Evolutionary conservation across 306 rosid genomes (phyloP).

Genomic region (Casuarina glauca): DNA sequence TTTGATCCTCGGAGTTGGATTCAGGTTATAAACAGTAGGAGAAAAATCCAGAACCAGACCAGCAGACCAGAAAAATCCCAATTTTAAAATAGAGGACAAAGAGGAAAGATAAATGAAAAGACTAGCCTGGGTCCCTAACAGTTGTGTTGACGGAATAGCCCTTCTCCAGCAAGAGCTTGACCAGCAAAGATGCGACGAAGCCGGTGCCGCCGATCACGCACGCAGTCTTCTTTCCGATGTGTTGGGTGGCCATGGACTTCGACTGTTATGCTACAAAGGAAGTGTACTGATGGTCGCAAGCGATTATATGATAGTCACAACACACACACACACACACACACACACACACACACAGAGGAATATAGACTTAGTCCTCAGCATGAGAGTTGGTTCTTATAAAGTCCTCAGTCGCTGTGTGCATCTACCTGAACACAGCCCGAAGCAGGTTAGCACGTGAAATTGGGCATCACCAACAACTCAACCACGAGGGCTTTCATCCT

Average conservation of each 20-base stretch:
- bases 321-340: too few relatives aligned
- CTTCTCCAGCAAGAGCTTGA: slow-evolving; percentile 64
- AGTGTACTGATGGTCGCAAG: background rate
- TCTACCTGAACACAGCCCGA: background rate
- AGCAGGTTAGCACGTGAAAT: slow-evolving; percentile 46
- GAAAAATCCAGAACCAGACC: background rate
- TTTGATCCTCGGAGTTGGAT: too few relatives aligned
- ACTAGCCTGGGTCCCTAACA: slow-evolving; percentile 65
- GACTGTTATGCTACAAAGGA: background rate
- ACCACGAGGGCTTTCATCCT: background rate
- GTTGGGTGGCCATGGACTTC: slow-evolving; percentile 43
- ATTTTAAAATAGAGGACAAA: background rate
- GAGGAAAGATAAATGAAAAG: background rate
- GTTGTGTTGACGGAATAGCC: slow-evolving; percentile 76
- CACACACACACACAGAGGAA: too few relatives aligned
- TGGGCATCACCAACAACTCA: slow-evolving; percentile 18
- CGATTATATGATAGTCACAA: background rate
- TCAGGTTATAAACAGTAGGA: too few relatives aligned
- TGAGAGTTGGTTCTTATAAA: background rate
- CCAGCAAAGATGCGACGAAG: slow-evolving; percentile 58
- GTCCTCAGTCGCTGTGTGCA: background rate
- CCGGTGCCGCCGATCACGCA: slow-evolving; percentile 83
- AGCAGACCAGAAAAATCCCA: background rate
- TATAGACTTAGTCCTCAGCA: too few relatives aligned
- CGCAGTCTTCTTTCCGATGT: slow-evolving; percentile 43